Conservation (phyloP, 2,329 filamentous ascomycete genomes). For the Epichloe gansuensis region DNA sequence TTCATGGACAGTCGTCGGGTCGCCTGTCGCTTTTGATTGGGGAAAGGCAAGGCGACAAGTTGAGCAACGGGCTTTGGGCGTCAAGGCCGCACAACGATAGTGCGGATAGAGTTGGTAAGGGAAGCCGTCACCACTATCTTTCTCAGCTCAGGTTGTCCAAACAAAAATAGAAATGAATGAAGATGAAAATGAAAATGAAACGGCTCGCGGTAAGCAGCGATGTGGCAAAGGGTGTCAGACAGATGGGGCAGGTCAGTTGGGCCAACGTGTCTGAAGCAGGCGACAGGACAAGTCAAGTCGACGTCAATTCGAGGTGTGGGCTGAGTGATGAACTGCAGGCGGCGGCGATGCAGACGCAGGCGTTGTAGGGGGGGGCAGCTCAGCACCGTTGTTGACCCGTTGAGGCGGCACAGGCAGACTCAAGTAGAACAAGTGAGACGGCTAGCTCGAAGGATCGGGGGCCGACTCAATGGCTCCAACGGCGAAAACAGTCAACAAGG, state of each 20-base stretch:
- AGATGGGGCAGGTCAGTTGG: constrained; percentile 1
- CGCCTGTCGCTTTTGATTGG: not conserved
- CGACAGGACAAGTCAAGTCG: not conserved
- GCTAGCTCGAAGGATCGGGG: constrained; percentile 2
- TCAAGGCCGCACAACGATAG: not conserved
- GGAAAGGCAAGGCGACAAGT: not conserved
- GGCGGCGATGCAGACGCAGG: constrained; percentile 3
- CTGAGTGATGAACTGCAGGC: constrained; percentile 6
- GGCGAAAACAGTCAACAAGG: not conserved
- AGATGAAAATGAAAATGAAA: not conserved
- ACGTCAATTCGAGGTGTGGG: constrained; percentile 1
- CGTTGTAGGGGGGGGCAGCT: constrained; percentile 1
- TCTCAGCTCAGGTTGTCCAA: not conserved
- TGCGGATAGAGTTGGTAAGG: not conserved
- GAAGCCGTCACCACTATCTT: not conserved
- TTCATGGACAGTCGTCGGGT: not conserved
- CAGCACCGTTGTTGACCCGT: constrained; percentile 5
- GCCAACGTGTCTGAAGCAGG: not conserved
- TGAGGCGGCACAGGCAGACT: constrained; percentile 2
- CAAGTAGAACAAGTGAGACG: not conserved
- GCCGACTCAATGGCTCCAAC: not conserved
- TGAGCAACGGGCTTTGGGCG: not conserved
- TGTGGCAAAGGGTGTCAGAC: constrained; percentile 1
- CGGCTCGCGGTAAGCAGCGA: constrained; percentile 1
- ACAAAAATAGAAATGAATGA: not conserved